Evolutionary conservation across 495 filamentous ascomycete species (phyloP).

Genomic region (Penicillium alfredii): DNA sequence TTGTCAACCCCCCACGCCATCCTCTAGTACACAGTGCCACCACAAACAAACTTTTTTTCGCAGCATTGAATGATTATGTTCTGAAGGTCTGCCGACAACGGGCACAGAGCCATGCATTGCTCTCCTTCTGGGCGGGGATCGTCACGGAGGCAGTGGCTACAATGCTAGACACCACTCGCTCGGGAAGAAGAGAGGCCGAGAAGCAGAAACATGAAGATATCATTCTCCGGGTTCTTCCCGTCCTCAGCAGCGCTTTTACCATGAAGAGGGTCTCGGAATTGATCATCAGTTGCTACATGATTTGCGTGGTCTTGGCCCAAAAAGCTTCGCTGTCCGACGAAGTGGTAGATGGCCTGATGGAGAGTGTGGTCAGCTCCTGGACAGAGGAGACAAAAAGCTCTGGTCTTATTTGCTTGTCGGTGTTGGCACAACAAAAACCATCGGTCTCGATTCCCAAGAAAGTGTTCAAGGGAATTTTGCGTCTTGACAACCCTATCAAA

Average conservation of each 20-base stretch:
- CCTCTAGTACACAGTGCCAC: slow-evolving; percentile 73
- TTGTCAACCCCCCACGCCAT: slow-evolving; percentile 68
- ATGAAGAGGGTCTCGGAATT: slow-evolving; percentile 69
- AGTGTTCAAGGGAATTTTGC: slow-evolving; percentile 63
- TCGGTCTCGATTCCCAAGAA: slow-evolving; percentile 50
- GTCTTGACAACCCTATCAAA: slow-evolving; percentile 51
- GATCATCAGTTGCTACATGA: slow-evolving; percentile 82
- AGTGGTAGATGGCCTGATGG: slow-evolving; percentile 75
- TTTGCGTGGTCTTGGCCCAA: slow-evolving; percentile 73
- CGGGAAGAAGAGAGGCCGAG: slow-evolving; percentile 61
- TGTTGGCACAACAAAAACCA: slow-evolving; percentile 72
- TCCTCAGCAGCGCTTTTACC: slow-evolving; percentile 67
- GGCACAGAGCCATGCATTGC: slow-evolving; percentile 65
- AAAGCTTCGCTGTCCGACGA: slow-evolving; percentile 72
- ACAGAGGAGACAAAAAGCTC: slow-evolving; percentile 60
- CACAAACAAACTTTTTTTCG: slow-evolving; percentile 63
- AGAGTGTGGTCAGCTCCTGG: slow-evolving; percentile 72
- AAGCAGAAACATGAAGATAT: slow-evolving; percentile 73
- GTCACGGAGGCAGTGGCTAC: slow-evolving; percentile 73
- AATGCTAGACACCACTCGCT: slow-evolving; percentile 68
- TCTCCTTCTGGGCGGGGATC: slow-evolving; percentile 84
- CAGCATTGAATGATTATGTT: slow-evolving; percentile 66
- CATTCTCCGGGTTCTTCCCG: slow-evolving; percentile 64
- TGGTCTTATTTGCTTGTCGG: slow-evolving; percentile 73
- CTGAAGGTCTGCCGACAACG: slow-evolving; percentile 58